These are phyloP conservation scores for Cardamine resedifolia DNA, from an alignment of 345 rosid genomes.

Conservation along the genomic window DNA sequence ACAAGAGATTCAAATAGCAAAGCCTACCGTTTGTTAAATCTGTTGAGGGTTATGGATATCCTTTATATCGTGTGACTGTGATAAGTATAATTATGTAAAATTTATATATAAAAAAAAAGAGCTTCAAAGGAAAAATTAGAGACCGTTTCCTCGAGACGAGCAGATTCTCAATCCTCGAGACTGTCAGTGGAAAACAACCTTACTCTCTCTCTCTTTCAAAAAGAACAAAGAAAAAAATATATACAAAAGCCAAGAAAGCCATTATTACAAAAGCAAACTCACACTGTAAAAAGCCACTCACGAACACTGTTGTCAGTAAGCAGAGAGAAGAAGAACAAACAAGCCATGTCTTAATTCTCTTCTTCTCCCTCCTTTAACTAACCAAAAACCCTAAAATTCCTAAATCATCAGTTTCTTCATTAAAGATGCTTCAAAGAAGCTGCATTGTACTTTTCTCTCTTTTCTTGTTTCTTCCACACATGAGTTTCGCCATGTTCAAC, in stretches of 20 bases:
- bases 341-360: conserved; percentile 20
- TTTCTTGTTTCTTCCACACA: conserved; percentile 40
- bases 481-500: conserved; percentile 51
- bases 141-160: conserved; percentile 44
- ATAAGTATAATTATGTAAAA: neutral
- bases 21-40: conserved; percentile 17
- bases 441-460: conserved; percentile 55
- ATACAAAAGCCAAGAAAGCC: conserved; percentile 35
- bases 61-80: conserved; percentile 10
- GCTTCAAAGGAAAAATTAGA: conserved; percentile 12
- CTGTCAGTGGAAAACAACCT: conserved; percentile 36
- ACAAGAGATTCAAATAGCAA: conserved; percentile 12
- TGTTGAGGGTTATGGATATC: conserved; percentile 20
- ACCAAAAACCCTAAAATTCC: conserved; percentile 6
- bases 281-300: conserved; percentile 36
- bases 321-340: conserved; percentile 20
- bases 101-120: neutral
- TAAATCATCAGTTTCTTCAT: neutral
- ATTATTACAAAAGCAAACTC: conserved; percentile 33
- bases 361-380: conserved; percentile 14
- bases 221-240: conserved; percentile 12
- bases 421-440: conserved; percentile 43
- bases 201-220: conserved; percentile 31
- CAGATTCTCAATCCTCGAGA: conserved; percentile 41
- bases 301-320: conserved; percentile 19